Base-by-base conservation (phyloP, 1,284 basidiomycete genomes). In the Xerocomus nothofagi region DNA sequence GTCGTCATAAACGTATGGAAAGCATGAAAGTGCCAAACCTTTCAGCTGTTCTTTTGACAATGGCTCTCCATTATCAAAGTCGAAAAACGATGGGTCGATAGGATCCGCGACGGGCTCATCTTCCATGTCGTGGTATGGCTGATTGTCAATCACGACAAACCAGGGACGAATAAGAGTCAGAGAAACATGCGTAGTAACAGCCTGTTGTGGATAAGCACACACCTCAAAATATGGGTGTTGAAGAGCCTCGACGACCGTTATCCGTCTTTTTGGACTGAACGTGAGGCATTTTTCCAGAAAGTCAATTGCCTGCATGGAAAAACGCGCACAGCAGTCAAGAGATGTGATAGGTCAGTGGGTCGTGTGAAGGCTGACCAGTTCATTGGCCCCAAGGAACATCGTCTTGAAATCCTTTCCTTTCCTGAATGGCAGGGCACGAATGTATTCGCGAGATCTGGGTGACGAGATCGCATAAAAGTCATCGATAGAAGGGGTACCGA, bases 381-480 rank as follows among this genome's bases (percentile, higher is more conserved):
- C 89, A 61, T 91, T 93, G 12, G 92, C 91, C 46, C 82, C 84
- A 0, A 88, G 86, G 65, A 93, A 93, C 53, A 96, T 75, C 39
- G 78, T 69, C 34, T 73, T 67, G 58, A 97, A 90, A 49, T 88
- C 83, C 61, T 80, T 86, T 65, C 90, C 88, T 73, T 91, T 93
- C 51, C 93, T 80, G 71, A 97, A 95, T 0, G 93, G 93, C 26
- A 98, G 75, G 0, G 94, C 91, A 4, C 95, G 87, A 58, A 98
- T 91, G 64, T 97, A 97, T 65, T 96, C 93, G 51, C 93, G 79
- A 38, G 91, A 94, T 27, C 91, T 76, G 17, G 82, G 78, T 10
- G 90, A 91, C 30, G 88, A 92, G 66, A 97, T 95, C 3, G 89
- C 89, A 61, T 94, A 92, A 67, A 96, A 95, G 61, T 96, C 92